Percentiles rank a stretch among this genome's conserved stretches.
Evolutionary conservation across 164 flowering plant genomes (phyloP).

Genomic region (Houttuynia cordata): DNA sequence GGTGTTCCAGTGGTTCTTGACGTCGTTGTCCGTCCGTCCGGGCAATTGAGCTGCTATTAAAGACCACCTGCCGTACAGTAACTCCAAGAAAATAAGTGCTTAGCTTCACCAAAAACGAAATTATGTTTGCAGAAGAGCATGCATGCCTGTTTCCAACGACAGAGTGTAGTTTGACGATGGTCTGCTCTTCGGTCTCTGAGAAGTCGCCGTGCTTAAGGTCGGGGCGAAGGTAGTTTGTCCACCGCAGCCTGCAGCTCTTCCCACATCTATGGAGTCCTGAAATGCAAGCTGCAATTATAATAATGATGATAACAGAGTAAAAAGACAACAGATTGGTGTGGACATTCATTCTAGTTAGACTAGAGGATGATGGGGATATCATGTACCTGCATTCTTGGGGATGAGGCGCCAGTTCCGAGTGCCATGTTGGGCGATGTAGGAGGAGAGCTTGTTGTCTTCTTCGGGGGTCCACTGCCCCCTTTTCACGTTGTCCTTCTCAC

Average conservation of each 20-base stretch:
- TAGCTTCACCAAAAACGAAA: too few species aligned
- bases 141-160: constrained; percentile 68
- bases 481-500: too few species aligned
- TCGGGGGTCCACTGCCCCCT: constrained; percentile 98
- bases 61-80: constrained; percentile 58
- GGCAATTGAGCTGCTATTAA: constrained; percentile 83
- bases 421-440: constrained; percentile 91
- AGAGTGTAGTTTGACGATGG: constrained; percentile 75
- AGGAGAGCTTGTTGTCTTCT: constrained; percentile 87
- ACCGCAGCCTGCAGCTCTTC: constrained; percentile 88
- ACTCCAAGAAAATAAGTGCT: neutral
- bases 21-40: constrained; percentile 93
- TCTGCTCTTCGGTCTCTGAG: constrained; percentile 75
- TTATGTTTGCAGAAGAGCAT: too few species aligned
- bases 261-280: constrained; percentile 92
- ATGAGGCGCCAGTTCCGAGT: constrained; percentile 98
- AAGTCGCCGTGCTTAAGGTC: constrained; percentile 91
- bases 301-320: too few species aligned
- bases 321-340: neutral
- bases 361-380: constrained; percentile 1
- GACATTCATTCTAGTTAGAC: too few species aligned
- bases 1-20: constrained; percentile 97
- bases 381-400: constrained; percentile 84
- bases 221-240: constrained; percentile 96
- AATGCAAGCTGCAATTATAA: neutral